Conservation (phyloP, 176 grass and related monocot genomes). For the Secale cereale region DNA sequence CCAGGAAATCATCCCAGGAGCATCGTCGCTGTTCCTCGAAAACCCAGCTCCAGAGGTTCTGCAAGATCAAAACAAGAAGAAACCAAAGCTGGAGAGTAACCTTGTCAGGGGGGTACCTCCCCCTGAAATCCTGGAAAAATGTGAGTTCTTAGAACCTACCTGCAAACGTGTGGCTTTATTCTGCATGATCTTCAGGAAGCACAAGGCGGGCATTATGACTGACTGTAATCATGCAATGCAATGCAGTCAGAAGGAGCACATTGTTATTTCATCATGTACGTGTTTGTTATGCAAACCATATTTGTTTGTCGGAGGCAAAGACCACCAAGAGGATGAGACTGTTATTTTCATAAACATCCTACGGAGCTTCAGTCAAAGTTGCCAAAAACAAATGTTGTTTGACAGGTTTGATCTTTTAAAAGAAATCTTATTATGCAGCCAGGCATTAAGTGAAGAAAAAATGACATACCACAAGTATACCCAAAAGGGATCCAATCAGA, state of each 20-base stretch:
- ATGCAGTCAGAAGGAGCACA: neutral
- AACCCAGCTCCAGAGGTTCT: slow-evolving; percentile 32
- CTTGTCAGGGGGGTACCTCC: slow-evolving; percentile 64
- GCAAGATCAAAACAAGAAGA: slow-evolving; percentile 41
- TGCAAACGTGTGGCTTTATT: slow-evolving; percentile 70
- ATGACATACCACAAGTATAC: slow-evolving; percentile 88
- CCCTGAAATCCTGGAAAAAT: slow-evolving; percentile 67
- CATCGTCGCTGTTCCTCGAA: slow-evolving; percentile 57
- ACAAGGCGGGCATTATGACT: slow-evolving; percentile 81
- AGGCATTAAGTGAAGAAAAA: neutral
- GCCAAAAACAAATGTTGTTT: neutral
- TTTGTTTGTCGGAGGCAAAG: no score
- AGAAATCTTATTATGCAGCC: neutral
- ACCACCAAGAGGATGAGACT: neutral
- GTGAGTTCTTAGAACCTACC: slow-evolving; percentile 94
- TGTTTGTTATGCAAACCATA: no score
- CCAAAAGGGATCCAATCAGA: slow-evolving; percentile 85
- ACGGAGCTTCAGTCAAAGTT: neutral
- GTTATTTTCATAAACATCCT: neutral
- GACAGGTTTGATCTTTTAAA: neutral
- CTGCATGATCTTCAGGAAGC: slow-evolving; percentile 76
- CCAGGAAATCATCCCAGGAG: slow-evolving; percentile 66
- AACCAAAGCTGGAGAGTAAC: slow-evolving; percentile 81
- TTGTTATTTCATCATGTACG: no score
- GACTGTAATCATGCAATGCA: slow-evolving; percentile 50